These are phyloP conservation scores for Xerocomellus amylosporus DNA, from an alignment of 768 basidiomycete genomes.

Conservation along the genomic window DNA sequence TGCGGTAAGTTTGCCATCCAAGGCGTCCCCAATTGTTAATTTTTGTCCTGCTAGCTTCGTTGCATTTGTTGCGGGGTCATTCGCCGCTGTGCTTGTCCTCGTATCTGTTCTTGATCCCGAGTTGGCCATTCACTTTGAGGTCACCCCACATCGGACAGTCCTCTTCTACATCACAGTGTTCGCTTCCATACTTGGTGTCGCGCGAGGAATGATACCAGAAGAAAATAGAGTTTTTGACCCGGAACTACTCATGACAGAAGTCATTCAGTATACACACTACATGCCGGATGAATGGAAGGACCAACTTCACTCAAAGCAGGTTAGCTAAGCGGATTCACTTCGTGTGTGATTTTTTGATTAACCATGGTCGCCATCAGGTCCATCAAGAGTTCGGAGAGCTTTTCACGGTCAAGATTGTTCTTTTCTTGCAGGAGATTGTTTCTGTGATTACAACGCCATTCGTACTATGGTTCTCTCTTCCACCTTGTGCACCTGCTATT, in stretches of 20 bases:
- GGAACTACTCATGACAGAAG: slow-evolving; percentile 87
- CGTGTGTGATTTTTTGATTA: neutral
- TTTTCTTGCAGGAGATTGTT: slow-evolving; percentile 84
- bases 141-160: slow-evolving; percentile 89
- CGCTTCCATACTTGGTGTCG: slow-evolving; percentile 82
- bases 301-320: slow-evolving; percentile 84
- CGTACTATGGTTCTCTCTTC: slow-evolving; percentile 90
- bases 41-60: slow-evolving; percentile 64
- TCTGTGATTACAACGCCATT: slow-evolving; percentile 94
- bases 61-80: slow-evolving; percentile 94
- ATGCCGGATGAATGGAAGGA: slow-evolving; percentile 93
- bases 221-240: slow-evolving; percentile 94
- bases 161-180: slow-evolving; percentile 91
- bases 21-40: neutral
- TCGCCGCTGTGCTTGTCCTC: slow-evolving; percentile 90
- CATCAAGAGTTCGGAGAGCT: slow-evolving; percentile 90
- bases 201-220: slow-evolving; percentile 93
- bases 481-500: slow-evolving; percentile 83
- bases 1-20: slow-evolving; percentile 59
- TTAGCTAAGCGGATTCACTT: slow-evolving; percentile 26
- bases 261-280: slow-evolving; percentile 93
- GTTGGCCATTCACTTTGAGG: slow-evolving; percentile 89
- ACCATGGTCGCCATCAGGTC: slow-evolving; percentile 46
- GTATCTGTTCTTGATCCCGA: slow-evolving; percentile 94
- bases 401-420: slow-evolving; percentile 88